These are phyloP conservation scores for Fusarium cyanostomum DNA, from an alignment of 2,329 filamentous ascomycete species.

Conservation along the genomic window DNA sequence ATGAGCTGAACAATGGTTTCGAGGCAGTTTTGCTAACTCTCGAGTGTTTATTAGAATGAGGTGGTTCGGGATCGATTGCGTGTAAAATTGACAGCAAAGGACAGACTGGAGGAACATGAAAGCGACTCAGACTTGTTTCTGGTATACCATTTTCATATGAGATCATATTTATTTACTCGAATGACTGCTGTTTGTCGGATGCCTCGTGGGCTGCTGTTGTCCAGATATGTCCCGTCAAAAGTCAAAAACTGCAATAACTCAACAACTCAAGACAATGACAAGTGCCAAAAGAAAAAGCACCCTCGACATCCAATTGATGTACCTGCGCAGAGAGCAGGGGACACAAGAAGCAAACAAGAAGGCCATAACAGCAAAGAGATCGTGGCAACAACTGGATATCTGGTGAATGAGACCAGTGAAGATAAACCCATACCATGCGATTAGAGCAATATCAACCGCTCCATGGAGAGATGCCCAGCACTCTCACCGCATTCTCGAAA, in stretches of 20 bases:
- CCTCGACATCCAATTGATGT: neutral
- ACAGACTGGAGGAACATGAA: no score
- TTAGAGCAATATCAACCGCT: neutral
- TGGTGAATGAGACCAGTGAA: no score
- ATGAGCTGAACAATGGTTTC: neutral
- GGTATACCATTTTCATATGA: neutral
- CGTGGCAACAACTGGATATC: no score
- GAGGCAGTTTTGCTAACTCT: no score
- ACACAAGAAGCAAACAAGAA: neutral
- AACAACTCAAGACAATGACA: no score
- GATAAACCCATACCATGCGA: neutral
- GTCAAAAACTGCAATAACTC: neutral
- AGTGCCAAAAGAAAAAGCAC: neutral
- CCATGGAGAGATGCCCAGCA: constrained; percentile 50
- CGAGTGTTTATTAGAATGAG: no score
- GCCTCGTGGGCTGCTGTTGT: neutral
- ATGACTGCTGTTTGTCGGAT: neutral
- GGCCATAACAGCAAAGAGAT: neutral
- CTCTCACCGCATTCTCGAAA: constrained; percentile 45
- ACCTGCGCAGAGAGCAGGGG: neutral
- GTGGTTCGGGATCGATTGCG: no score
- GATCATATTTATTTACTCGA: neutral
- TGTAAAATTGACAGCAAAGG: no score
- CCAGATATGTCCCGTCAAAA: neutral
- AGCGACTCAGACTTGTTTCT: neutral